Percentiles rank a stretch among this genome's conserved stretches.
Evolutionary conservation across 805 yeast genomes (phyloP).

Genomic region (Vanderwaltozyma polyspora): DNA sequence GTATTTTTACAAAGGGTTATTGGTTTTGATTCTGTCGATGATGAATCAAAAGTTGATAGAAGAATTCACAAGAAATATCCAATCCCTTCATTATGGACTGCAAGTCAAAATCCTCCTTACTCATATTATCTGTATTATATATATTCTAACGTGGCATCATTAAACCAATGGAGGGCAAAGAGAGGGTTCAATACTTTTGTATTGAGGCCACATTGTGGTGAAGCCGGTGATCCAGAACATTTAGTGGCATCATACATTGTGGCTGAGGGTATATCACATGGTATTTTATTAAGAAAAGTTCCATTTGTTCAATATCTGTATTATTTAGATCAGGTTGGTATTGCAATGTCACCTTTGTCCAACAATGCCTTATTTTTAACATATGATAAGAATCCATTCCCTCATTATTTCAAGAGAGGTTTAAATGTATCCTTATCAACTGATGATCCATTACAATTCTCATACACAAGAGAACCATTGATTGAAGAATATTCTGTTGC

Average conservation of each 20-base stretch:
- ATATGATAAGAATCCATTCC: conserved; percentile 95
- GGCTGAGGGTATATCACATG: conserved; percentile 91
- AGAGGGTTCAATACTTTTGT: conserved; percentile 81
- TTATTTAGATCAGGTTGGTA: conserved; percentile 88
- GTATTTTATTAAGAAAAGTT: conserved; percentile 81
- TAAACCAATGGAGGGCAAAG: conserved; percentile 70
- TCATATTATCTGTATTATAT: conserved; percentile 87
- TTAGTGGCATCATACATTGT: conserved; percentile 79
- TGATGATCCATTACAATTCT: conserved; percentile 95
- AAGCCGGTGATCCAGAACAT: conserved; percentile 99
- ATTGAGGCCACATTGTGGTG: conserved; percentile 95
- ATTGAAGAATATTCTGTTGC: conserved; percentile 98
- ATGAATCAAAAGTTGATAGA: conserved; percentile 85
- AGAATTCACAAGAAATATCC: conserved; percentile 75
- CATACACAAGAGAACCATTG: conserved; percentile 92
- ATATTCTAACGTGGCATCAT: conserved; percentile 73
- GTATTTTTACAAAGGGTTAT: conserved; percentile 85
- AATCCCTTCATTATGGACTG: conserved; percentile 68
- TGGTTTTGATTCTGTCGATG: conserved; percentile 97
- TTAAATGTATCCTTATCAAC: conserved; percentile 89
- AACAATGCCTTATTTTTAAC: conserved; percentile 93
- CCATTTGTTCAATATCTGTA: conserved; percentile 91
- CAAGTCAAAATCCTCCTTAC: conserved; percentile 79
- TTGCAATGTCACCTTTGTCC: conserved; percentile 97
- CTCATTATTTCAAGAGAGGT: conserved; percentile 82